Conservation (phyloP, 495 filamentous ascomycete genomes). For the Podospora fimiseda region DNA sequence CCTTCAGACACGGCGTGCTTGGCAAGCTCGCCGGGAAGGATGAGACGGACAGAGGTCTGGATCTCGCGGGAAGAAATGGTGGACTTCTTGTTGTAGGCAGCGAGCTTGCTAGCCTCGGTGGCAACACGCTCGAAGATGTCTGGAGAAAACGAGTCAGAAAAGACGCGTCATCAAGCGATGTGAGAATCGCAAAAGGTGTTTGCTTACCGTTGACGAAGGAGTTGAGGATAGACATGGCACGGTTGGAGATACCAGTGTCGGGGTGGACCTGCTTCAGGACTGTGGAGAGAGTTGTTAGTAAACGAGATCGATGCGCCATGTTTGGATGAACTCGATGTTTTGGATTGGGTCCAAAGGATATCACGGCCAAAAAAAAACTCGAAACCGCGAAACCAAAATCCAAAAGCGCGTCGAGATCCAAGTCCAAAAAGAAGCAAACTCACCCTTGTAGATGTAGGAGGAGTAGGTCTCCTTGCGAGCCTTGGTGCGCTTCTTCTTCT, state of each 20-base stretch:
- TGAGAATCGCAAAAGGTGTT: neutral
- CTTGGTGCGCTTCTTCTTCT: conserved; percentile 99
- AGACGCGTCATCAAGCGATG: conserved; percentile 5
- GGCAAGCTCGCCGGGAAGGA: conserved; percentile 95
- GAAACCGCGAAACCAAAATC: too few relatives aligned
- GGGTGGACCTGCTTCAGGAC: conserved; percentile 99
- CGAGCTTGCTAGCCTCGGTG: conserved; percentile 97
- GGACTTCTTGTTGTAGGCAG: conserved; percentile 99
- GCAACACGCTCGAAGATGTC: conserved; percentile 99
- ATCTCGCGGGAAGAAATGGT: conserved; percentile 99
- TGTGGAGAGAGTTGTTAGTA: conserved; percentile 34
- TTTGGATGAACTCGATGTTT: conserved; percentile 3
- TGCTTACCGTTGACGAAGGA: conserved; percentile 96
- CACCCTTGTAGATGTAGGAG: conserved; percentile 99
- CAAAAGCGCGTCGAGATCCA: neutral
- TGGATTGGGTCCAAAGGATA: too few relatives aligned
- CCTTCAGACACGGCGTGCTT: conserved; percentile 99
- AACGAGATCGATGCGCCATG: too few relatives aligned
- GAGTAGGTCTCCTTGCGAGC: conserved; percentile 99
- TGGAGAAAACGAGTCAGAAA: conserved; percentile 37
- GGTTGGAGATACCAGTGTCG: conserved; percentile 99
- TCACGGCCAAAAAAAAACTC: too few relatives aligned
- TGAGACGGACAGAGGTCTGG: conserved; percentile 97
- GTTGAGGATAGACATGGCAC: conserved; percentile 99
- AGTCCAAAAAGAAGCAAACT: conserved; percentile 22